Conservation (phyloP, 1,139 yeast species). For the Magnusiomyces tetraspermus region DNA sequence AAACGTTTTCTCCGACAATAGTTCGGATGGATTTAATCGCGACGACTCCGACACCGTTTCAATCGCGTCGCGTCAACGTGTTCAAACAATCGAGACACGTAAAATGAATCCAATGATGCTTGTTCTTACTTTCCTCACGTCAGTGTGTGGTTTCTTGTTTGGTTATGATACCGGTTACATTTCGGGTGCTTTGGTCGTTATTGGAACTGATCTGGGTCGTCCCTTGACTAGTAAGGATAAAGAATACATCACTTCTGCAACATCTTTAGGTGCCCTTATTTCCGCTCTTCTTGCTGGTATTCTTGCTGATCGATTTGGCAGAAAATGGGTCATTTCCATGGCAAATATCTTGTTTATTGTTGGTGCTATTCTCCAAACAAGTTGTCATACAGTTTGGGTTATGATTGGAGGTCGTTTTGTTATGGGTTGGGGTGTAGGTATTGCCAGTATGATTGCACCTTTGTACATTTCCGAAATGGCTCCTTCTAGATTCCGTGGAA, state of each 20-base stretch:
- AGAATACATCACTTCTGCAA: conserved; percentile 89
- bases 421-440: conserved; percentile 94
- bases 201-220: conserved; percentile 52
- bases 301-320: conserved; percentile 70
- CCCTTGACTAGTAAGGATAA: conserved; percentile 61
- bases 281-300: conserved; percentile 72
- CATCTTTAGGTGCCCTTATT: conserved; percentile 82
- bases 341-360: conserved; percentile 70
- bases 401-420: conserved; percentile 87
- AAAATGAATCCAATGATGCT: conserved; percentile 47
- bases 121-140: conserved; percentile 63
- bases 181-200: conserved; percentile 79
- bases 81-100: background rate
- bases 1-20: background rate
- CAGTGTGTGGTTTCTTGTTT: conserved; percentile 91
- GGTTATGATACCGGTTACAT: conserved; percentile 97
- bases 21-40: too few species aligned
- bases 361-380: conserved; percentile 79
- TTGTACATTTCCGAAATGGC: conserved; percentile 85
- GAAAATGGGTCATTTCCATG: conserved; percentile 69
- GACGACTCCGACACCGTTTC: too few species aligned
- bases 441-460: conserved; percentile 86
- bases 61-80: background rate
- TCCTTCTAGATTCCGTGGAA: conserved; percentile 84
- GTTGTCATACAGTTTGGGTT: conserved; percentile 72